phyloP scores from a whole-genome alignment of 345 rosid genomes.

The Excoecaria cochinchinensis region DNA sequence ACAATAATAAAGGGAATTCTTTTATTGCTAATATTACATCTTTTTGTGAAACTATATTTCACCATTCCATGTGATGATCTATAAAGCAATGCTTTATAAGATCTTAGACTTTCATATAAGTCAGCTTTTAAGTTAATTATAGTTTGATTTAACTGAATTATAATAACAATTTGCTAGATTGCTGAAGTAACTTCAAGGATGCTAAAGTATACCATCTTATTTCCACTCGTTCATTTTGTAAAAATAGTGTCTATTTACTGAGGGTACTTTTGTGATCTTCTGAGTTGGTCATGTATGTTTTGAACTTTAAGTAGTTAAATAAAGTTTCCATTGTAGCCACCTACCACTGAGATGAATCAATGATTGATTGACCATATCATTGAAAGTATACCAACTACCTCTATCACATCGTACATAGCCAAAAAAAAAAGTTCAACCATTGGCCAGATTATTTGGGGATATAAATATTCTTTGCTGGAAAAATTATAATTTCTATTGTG shows the following conservation, averaged over 20 bases:
- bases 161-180: too few relatives aligned
- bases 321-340: background rate
- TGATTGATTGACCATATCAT: background rate
- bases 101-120: too few relatives aligned
- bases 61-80: too few relatives aligned
- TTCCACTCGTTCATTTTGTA: background rate
- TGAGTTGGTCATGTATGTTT: background rate
- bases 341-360: background rate
- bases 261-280: background rate
- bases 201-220: background rate
- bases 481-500: background rate
- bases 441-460: background rate
- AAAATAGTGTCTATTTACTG: background rate
- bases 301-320: background rate
- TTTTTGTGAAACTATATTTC: too few relatives aligned
- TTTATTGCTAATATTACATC: background rate
- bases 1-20: background rate
- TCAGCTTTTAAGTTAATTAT: too few relatives aligned
- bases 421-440: background rate
- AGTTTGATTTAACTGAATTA: too few relatives aligned
- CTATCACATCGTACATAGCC: background rate
- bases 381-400: background rate
- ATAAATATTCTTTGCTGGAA: background rate
- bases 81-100: too few relatives aligned
- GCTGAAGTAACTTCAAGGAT: too few relatives aligned